These are phyloP conservation scores for Tinospora cordifolia DNA, from an alignment of 164 flowering plant genomes.

Conservation along the genomic window DNA sequence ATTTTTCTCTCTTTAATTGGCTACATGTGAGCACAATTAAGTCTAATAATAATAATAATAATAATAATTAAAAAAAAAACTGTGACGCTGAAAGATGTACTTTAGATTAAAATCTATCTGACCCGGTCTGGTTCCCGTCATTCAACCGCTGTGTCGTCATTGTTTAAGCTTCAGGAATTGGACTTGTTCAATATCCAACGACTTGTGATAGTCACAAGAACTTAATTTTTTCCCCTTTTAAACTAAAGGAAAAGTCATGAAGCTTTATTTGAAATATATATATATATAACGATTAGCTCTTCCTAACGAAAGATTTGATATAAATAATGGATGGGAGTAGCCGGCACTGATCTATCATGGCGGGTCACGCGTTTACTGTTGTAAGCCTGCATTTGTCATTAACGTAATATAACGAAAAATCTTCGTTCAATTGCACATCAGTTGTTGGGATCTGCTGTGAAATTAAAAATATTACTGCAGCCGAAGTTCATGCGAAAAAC, in stretches of 20 bases:
- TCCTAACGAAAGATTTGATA: not conserved
- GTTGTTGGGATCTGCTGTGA: not conserved
- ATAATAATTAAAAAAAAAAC: no score
- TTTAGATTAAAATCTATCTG: not conserved
- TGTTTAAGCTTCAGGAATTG: not conserved
- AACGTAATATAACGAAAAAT: not conserved
- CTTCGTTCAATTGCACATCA: not conserved
- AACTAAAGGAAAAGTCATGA: not conserved
- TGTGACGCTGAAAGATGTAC: no score
- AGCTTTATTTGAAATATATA: not conserved
- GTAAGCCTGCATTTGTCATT: not conserved
- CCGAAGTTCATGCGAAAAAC: no score
- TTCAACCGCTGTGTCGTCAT: no score
- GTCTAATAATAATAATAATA: no score
- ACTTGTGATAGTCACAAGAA: not conserved
- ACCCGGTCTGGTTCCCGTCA: not conserved
- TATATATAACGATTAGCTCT: not conserved
- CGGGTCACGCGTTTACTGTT: not conserved
- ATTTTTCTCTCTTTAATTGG: no score
- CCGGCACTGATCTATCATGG: not conserved
- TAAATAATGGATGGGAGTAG: not conserved
- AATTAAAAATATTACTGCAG: not conserved
- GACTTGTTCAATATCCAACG: not conserved
- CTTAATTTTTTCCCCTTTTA: not conserved
- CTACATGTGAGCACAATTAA: no score